Conservation (phyloP, 805 yeast species). For the Suhomyces sp. region DNA sequence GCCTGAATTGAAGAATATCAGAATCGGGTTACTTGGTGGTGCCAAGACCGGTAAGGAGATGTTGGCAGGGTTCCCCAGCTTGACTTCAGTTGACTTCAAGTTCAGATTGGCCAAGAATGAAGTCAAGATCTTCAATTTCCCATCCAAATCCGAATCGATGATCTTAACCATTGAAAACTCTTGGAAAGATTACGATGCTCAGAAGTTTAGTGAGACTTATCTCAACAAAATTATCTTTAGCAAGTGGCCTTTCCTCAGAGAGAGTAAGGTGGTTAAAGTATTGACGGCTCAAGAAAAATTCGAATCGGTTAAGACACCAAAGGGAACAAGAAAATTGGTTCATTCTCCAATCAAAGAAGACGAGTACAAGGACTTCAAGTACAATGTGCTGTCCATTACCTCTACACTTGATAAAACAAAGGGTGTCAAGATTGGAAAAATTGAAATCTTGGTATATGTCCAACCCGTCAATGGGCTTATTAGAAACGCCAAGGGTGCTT, state of each 20-base stretch:
- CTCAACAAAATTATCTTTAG: conserved; percentile 65
- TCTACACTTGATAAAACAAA: conserved; percentile 46
- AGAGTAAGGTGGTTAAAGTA: conserved; percentile 66
- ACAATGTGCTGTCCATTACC: conserved; percentile 36
- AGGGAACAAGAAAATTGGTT: conserved; percentile 19
- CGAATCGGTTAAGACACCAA: conserved; percentile 34
- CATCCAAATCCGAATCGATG: conserved; percentile 80
- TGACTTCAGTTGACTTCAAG: conserved; percentile 64
- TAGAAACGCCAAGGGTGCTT: conserved; percentile 69
- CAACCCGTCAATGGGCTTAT: conserved; percentile 73
- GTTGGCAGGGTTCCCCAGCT: conserved; percentile 87
- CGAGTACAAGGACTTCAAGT: conserved; percentile 46
- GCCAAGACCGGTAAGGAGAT: conserved; percentile 68
- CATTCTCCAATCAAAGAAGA: conserved; percentile 37
- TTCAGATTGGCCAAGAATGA: conserved; percentile 56
- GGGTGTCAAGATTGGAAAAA: conserved; percentile 58
- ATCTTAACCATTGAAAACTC: conserved; percentile 58
- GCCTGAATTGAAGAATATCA: conserved; percentile 45
- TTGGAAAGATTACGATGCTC: conserved; percentile 53
- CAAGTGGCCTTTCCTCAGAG: conserved; percentile 89
- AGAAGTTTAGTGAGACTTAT: conserved; percentile 63
- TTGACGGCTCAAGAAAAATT: conserved; percentile 53
- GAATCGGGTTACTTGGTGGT: conserved; percentile 60
- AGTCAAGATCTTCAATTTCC: conserved; percentile 77
- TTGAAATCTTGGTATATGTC: conserved; percentile 65